Evolutionary conservation across 148 eudicot species (phyloP), one percentile per base, ranked within the genome.

Genomic region (Vaccinium vitisidaea): DNA sequence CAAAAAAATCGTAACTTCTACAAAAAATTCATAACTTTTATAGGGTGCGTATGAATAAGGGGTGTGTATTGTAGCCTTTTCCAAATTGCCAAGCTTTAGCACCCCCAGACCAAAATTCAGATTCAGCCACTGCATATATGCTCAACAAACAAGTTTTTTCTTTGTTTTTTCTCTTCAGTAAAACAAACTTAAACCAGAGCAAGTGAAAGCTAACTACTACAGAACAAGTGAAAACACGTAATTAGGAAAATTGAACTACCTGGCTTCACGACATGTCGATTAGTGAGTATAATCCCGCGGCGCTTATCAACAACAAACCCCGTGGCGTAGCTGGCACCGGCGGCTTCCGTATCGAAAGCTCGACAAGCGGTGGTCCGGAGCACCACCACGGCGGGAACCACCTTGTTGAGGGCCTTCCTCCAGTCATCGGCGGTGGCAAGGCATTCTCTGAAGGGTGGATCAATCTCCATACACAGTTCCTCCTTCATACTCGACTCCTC

Each of bases 241-340:
- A 69, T 46, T 9, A 8, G 32, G 46, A 32, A 56, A 61, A 56
- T 67, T 43, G 52, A 75, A 58, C 2, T 58, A 94, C 99, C 99
- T 63, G 99, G 93, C 82, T 95, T 94, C 12, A 97, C 99, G 78
- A 95, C 98, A 80, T 97, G 99, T 23, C 99, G 98, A 88, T 97
- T 97, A 10, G 99, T 97, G 8, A 97, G 92, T 12, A 97, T 94
- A 77, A 97, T 95, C 21, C 99, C 99, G 6, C 95, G 93, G 27
- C 86, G 82, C 88, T 95, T 95, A 87, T 97, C 99, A 10, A 97
- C 98, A 8, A 96, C 93, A 55, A 96, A 96, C 32, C 99, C 99
- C 1, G 99, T 96, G 18, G 99, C 99, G 43, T 92, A 92, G 77
- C 96, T 89, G 6, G 99, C 95, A 16, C 95, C 94, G 48, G 99